Evolutionary conservation across 495 filamentous ascomycete genomes (phyloP).

Genomic region (Trichoderma gamsii): DNA sequence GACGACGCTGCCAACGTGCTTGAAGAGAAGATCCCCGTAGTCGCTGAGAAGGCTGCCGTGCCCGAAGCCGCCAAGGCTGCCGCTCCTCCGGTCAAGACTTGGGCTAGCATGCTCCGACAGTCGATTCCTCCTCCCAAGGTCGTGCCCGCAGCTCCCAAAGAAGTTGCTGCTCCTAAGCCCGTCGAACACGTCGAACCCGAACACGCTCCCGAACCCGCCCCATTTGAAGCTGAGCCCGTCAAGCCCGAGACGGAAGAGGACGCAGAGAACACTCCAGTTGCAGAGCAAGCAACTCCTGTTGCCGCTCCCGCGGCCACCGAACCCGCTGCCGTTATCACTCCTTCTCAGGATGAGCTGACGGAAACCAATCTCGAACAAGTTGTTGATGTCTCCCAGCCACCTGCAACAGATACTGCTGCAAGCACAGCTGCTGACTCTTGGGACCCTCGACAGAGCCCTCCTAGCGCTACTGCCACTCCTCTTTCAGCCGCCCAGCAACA

Average conservation of each 20-base stretch:
- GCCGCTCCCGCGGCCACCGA: conserved; percentile 33
- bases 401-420: conserved; percentile 74
- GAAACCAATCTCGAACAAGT: conserved; percentile 87
- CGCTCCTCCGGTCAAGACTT: conserved; percentile 42
- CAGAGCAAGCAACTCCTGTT: conserved; percentile 19
- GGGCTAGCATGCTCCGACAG: conserved; percentile 52
- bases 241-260: conserved; percentile 25
- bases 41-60: neutral
- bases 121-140: conserved; percentile 34
- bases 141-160: conserved; percentile 33
- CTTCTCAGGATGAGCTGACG: conserved; percentile 80
- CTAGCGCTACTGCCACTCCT: conserved; percentile 48
- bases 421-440: conserved; percentile 82
- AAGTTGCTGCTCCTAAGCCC: conserved; percentile 34
- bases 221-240: conserved; percentile 32
- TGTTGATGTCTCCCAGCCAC: conserved; percentile 67
- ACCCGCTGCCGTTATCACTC: conserved; percentile 51
- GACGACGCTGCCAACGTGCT: neutral
- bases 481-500: conserved; percentile 50
- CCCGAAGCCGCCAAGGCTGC: conserved; percentile 27
- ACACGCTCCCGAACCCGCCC: conserved; percentile 29
- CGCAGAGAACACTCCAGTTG: conserved; percentile 25
- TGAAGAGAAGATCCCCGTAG: conserved; percentile 7
- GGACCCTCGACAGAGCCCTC: conserved; percentile 54
- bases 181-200: conserved; percentile 37